Evolutionary conservation across 345 rosid genomes (phyloP).

Genomic region (Crucihimalaya himalaica): DNA sequence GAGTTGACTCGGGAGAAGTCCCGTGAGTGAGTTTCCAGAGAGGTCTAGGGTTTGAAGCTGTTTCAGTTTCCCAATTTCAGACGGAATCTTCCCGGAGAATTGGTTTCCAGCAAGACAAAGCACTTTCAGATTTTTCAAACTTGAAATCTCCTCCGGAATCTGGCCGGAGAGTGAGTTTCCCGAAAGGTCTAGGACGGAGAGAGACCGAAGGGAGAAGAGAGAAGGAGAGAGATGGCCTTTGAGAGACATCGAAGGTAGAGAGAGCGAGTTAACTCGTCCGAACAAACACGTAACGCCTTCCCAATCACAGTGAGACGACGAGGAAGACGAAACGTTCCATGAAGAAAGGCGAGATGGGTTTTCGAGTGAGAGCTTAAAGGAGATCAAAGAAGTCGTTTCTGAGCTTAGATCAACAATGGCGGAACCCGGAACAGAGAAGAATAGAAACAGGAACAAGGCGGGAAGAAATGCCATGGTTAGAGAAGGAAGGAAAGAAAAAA

Average conservation of each 20-base stretch:
- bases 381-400: constrained; percentile 49
- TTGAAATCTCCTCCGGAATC: background rate
- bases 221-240: constrained; percentile 47
- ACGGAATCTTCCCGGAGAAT: constrained; percentile 58
- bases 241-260: constrained; percentile 47
- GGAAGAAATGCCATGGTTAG: constrained; percentile 33
- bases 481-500: background rate
- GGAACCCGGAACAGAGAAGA: constrained; percentile 1
- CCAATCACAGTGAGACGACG: constrained; percentile 64
- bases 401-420: constrained; percentile 36
- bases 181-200: constrained; percentile 53
- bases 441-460: constrained; percentile 23
- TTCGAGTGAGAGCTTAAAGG: constrained; percentile 53
- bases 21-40: constrained; percentile 59
- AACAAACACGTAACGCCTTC: constrained; percentile 63
- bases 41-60: constrained; percentile 62
- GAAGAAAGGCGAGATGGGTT: constrained; percentile 51
- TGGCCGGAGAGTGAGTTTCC: background rate
- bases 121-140: background rate
- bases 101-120: constrained; percentile 45
- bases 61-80: constrained; percentile 49
- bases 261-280: constrained; percentile 53
- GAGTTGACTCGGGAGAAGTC: constrained; percentile 53
- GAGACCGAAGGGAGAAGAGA: constrained; percentile 56
- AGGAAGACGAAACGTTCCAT: constrained; percentile 54